Evolutionary conservation across 1,139 yeast species (phyloP).

Genomic region (Debaryomycetaceae sp.): DNA sequence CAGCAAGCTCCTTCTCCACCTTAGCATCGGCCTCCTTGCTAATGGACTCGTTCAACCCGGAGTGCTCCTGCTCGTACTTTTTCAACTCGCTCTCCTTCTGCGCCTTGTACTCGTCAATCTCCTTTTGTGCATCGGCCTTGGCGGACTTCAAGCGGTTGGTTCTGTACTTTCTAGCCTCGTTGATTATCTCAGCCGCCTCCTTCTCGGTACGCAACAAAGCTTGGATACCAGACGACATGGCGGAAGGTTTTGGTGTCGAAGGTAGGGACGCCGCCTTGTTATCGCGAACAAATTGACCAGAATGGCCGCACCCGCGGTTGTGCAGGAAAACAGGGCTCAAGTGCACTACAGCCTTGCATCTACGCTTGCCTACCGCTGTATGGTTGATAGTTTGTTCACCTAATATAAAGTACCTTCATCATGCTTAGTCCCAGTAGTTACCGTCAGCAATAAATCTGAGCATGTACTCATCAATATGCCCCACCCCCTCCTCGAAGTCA

Average conservation of each 20-base stretch:
- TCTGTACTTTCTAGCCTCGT: conserved; percentile 85
- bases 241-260: conserved; percentile 5
- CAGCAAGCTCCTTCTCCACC: conserved; percentile 56
- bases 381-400: too few relatives aligned
- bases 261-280: too few relatives aligned
- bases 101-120: conserved; percentile 80
- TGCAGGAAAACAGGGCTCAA: too few relatives aligned
- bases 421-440: conserved; percentile 46
- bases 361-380: too few relatives aligned
- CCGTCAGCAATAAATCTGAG: conserved; percentile 85
- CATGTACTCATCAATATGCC: conserved; percentile 97
- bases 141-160: conserved; percentile 90
- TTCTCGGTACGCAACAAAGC: conserved; percentile 71
- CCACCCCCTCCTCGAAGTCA: conserved; percentile 71
- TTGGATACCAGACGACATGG: conserved; percentile 38
- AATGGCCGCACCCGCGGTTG: too few relatives aligned
- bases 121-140: conserved; percentile 85
- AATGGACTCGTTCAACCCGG: conserved; percentile 62
- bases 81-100: conserved; percentile 82
- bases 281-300: too few relatives aligned
- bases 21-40: conserved; percentile 68
- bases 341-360: too few relatives aligned
- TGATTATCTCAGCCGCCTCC: conserved; percentile 92
- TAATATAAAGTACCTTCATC: neutral
- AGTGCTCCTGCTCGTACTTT: conserved; percentile 63